These are phyloP conservation scores for Cucumis sativus DNA, from an alignment of 306 rosid species.

Conservation along the genomic window DNA sequence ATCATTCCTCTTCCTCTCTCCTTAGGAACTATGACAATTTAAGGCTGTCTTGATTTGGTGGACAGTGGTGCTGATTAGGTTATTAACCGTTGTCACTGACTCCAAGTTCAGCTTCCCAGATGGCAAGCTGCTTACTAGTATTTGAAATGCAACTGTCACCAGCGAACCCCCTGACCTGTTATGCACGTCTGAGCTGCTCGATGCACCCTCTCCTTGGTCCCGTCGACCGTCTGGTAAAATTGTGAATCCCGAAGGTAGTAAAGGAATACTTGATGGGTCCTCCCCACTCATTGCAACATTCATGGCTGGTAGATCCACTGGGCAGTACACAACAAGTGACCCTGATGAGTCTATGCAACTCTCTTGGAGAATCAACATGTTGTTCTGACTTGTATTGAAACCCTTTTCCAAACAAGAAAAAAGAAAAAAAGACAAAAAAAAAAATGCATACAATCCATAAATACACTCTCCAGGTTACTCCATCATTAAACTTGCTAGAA, in stretches of 20 bases:
- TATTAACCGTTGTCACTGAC: slow-evolving; percentile 77
- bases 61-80: slow-evolving; percentile 65
- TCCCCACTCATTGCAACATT: slow-evolving; percentile 92
- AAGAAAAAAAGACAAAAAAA: neutral
- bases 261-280: slow-evolving; percentile 70
- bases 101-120: slow-evolving; percentile 75
- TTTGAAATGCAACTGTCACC: slow-evolving; percentile 75
- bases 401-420: slow-evolving; percentile 27
- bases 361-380: slow-evolving; percentile 92
- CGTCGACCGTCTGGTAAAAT: slow-evolving; percentile 50
- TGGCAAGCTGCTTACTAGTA: slow-evolving; percentile 71
- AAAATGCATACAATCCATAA: neutral
- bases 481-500: neutral
- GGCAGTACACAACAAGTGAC: slow-evolving; percentile 74
- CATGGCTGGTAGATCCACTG: slow-evolving; percentile 70
- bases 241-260: slow-evolving; percentile 83
- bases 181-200: slow-evolving; percentile 34
- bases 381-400: slow-evolving; percentile 73
- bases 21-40: slow-evolving; percentile 62
- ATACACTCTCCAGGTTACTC: neutral
- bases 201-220: slow-evolving; percentile 39
- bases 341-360: slow-evolving; percentile 84
- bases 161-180: slow-evolving; percentile 41
- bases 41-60: slow-evolving; percentile 82
- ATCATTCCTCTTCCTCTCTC: neutral